Evolutionary conservation across 768 basidiomycete genomes (phyloP).

Genomic region (Basidioascus undulatus): DNA sequence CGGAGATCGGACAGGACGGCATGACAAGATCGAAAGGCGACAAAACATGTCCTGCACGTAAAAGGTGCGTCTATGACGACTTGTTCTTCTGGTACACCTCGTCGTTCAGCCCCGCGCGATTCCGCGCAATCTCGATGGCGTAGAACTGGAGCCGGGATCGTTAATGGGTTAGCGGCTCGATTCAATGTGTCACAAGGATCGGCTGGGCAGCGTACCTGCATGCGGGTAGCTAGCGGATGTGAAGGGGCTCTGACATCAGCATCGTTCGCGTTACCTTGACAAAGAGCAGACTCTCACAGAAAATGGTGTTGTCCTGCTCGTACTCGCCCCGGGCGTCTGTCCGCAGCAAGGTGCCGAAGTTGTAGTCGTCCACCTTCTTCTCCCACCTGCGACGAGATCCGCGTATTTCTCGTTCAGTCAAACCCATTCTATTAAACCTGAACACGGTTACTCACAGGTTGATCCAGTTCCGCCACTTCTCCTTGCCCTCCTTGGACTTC

Average conservation of each 20-base stretch:
- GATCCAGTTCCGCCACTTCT: constrained; percentile 74
- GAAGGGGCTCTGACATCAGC: background rate
- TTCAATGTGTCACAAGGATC: background rate
- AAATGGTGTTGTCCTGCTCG: constrained; percentile 75
- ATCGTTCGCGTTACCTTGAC: background rate
- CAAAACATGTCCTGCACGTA: too few species aligned
- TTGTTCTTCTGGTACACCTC: too few species aligned
- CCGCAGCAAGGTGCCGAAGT: constrained; percentile 87
- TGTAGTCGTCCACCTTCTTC: constrained; percentile 72
- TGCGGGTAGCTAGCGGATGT: constrained; percentile 31
- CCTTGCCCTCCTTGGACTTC: constrained; percentile 71
- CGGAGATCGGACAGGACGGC: too few species aligned
- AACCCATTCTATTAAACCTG: background rate
- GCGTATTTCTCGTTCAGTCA: too few species aligned
- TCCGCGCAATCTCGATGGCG: constrained; percentile 84
- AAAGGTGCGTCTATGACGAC: too few species aligned
- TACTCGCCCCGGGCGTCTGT: constrained; percentile 59
- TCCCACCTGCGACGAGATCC: constrained; percentile 76
- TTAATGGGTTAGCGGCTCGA: background rate
- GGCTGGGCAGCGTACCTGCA: constrained; percentile 28
- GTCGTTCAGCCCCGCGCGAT: constrained; percentile 75
- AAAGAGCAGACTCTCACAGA: constrained; percentile 31
- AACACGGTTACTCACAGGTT: constrained; percentile 24
- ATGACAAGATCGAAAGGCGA: too few species aligned
- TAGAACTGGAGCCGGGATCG: constrained; percentile 40